Percentiles rank a stretch among this genome's conserved stretches.
These are phyloP conservation scores for Cystobasidiaceae sp. DNA, from an alignment of 1,284 basidiomycete species.

Conservation along the genomic window DNA sequence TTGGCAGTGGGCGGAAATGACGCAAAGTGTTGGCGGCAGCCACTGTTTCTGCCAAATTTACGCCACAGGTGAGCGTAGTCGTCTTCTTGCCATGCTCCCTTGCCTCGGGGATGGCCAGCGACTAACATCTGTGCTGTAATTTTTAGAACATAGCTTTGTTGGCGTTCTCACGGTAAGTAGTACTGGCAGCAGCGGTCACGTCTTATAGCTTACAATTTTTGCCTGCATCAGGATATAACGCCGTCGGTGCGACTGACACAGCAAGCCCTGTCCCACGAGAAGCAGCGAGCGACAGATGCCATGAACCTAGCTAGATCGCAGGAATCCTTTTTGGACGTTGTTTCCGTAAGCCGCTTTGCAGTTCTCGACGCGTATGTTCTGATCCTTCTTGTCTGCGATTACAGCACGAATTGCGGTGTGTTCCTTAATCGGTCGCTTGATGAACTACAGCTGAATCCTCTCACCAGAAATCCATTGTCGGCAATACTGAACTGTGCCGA, in stretches of 20 bases:
- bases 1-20: not conserved
- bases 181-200: not conserved
- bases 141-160: constrained; percentile 8
- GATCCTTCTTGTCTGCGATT: not conserved
- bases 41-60: constrained; percentile 13
- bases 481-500: constrained; percentile 22
- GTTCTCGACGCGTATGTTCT: not conserved
- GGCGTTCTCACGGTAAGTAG: constrained; percentile 13
- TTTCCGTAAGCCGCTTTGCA: not conserved
- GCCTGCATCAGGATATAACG: constrained; percentile 4
- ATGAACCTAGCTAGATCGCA: constrained; percentile 21
- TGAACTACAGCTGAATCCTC: not conserved
- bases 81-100: not conserved
- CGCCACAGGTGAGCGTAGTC: not conserved
- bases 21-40: not conserved
- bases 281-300: constrained; percentile 17
- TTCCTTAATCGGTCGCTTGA: not conserved
- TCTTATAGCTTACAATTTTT: not conserved
- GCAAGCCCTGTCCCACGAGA: constrained; percentile 13
- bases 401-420: constrained; percentile 18
- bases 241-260: constrained; percentile 7
- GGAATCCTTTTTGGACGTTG: constrained; percentile 25
- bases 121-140: too few species aligned
- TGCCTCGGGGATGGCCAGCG: too few species aligned
- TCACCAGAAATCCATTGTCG: constrained; percentile 6